These are phyloP conservation scores for Prunus padus DNA, from an alignment of 306 rosid genomes.

Conservation along the genomic window DNA sequence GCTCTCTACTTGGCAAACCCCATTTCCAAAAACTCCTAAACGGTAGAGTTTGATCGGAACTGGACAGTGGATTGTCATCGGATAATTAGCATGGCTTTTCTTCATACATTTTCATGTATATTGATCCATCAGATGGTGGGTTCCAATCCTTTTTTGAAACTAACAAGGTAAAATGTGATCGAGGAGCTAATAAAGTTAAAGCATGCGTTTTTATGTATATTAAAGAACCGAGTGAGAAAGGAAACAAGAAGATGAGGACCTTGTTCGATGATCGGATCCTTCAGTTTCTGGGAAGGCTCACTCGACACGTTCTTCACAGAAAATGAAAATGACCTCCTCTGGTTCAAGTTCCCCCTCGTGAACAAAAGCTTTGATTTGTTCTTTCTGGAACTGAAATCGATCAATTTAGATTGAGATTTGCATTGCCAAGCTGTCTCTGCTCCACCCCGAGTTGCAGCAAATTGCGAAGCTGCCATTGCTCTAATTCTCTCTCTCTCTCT, in stretches of 20 bases:
- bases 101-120: constrained; percentile 13
- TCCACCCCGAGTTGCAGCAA: constrained; percentile 38
- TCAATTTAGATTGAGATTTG: constrained; percentile 39
- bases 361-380: constrained; percentile 44
- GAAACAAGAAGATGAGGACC: constrained; percentile 39
- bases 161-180: constrained; percentile 22
- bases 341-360: constrained; percentile 30
- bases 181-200: background rate
- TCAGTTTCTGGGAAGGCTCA: constrained; percentile 43
- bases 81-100: constrained; percentile 13
- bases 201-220: background rate
- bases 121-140: constrained; percentile 24
- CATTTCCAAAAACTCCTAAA: constrained; percentile 13
- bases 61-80: constrained; percentile 18
- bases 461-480: constrained; percentile 70
- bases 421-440: constrained; percentile 35
- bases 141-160: constrained; percentile 34
- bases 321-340: constrained; percentile 34
- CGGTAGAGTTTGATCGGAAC: constrained; percentile 8
- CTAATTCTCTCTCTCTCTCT: background rate
- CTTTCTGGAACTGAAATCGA: constrained; percentile 35
- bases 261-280: constrained; percentile 47
- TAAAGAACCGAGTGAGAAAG: background rate
- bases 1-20: constrained; percentile 3
- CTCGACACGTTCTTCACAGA: constrained; percentile 48